These are phyloP conservation scores for Hypoxylon crocopeplum DNA, from an alignment of 495 filamentous ascomycete genomes.

Conservation along the genomic window DNA sequence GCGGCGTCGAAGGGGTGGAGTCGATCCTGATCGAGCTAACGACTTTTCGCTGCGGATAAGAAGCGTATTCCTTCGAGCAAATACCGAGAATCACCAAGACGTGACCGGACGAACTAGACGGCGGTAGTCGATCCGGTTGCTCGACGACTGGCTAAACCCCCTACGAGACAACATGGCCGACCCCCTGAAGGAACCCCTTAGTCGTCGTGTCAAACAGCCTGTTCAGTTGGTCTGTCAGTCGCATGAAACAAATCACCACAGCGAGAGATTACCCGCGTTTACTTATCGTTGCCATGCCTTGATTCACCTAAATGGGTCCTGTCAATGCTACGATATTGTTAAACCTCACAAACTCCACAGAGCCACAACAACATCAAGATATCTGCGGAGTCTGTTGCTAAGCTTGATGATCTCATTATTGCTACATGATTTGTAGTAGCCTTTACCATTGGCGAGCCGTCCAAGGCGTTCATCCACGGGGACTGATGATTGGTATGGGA, in stretches of 20 bases:
- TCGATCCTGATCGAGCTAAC: constrained; percentile 4
- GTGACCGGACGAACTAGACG: constrained; percentile 7
- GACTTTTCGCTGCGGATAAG: neutral
- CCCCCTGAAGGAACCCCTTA: constrained; percentile 13
- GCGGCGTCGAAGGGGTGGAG: constrained; percentile 20
- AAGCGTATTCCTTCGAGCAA: constrained; percentile 6
- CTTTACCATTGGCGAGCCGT: no score
- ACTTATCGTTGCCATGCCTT: constrained; percentile 6
- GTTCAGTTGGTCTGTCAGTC: neutral
- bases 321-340: neutral
- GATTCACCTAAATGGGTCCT: constrained; percentile 1
- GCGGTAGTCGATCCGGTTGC: constrained; percentile 15
- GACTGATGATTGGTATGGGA: no score
- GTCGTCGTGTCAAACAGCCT: constrained; percentile 10
- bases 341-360: neutral
- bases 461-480: no score
- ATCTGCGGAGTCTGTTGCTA: no score
- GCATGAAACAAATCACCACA: constrained; percentile 25
- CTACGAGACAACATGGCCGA: constrained; percentile 16
- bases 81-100: neutral
- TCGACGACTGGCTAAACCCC: neutral
- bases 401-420: no score
- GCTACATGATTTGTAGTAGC: no score
- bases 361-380: neutral
- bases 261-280: constrained; percentile 15